These are phyloP conservation scores for Colletotrichum shisoi DNA, from an alignment of 2,329 filamentous ascomycete species.

Conservation along the genomic window DNA sequence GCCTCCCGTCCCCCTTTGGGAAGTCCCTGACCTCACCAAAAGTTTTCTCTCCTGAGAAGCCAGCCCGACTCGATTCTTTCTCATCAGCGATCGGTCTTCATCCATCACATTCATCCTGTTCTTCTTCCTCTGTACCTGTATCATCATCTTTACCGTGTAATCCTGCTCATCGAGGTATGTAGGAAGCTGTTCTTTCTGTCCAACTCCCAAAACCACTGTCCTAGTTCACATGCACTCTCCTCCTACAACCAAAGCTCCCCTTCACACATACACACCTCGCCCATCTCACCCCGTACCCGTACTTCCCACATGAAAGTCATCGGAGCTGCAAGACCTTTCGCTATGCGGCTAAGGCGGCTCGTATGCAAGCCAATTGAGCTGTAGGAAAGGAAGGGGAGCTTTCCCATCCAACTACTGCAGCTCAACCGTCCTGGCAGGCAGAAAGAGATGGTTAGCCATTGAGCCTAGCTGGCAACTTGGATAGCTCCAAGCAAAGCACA, in stretches of 20 bases:
- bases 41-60: constrained; percentile 29
- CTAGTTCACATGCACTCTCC: not conserved
- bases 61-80: constrained; percentile 14
- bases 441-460: not conserved
- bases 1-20: constrained; percentile 14
- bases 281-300: not conserved
- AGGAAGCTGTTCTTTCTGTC: constrained; percentile 21
- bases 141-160: constrained; percentile 20
- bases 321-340: constrained; percentile 14
- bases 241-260: constrained; percentile 8
- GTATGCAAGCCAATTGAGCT: constrained; percentile 21
- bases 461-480: constrained; percentile 22
- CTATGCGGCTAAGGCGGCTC: constrained; percentile 13
- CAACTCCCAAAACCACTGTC: not conserved
- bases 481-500: constrained; percentile 30
- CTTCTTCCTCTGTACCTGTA: constrained; percentile 48
- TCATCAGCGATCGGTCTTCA: constrained; percentile 24
- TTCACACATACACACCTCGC: not conserved
- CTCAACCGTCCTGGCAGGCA: constrained; percentile 1
- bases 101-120: constrained; percentile 49
- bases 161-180: constrained; percentile 38
- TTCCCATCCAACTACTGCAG: constrained; percentile 12
- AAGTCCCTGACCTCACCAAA: constrained; percentile 38
- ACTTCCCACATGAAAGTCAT: constrained; percentile 20
- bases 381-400: constrained; percentile 9